A percentile compares a stretch with the other conserved stretches of the same genome.
These are phyloP conservation scores for Chenopodium formosanum DNA, from an alignment of 148 eudicot genomes.

Conservation along the genomic window DNA sequence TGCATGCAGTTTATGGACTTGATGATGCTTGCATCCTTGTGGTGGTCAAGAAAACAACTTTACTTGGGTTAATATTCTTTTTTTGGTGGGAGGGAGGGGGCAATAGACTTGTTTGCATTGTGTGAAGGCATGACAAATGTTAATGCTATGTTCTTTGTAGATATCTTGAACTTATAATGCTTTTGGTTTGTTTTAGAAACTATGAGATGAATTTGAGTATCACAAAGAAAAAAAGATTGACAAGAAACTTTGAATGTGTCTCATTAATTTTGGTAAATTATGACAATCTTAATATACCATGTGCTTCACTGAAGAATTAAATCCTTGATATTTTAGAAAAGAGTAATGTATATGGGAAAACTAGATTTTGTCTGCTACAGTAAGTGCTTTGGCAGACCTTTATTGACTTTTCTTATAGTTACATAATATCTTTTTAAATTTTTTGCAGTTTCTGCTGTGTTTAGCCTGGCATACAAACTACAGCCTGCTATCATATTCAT, in stretches of 20 bases:
- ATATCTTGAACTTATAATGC: not conserved
- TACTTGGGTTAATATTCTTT: not conserved
- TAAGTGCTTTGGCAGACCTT: not conserved
- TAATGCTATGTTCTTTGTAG: not conserved
- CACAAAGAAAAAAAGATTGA: too few species aligned
- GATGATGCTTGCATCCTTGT: not conserved
- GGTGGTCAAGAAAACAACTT: not conserved
- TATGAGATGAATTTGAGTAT: not conserved
- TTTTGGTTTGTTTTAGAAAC: not conserved
- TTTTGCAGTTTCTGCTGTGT: constrained; percentile 89
- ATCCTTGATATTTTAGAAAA: not conserved
- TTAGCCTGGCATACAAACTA: constrained; percentile 85
- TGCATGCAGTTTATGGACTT: not conserved
- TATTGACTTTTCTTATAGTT: not conserved
- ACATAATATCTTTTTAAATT: constrained; percentile 9
- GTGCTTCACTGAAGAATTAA: not conserved
- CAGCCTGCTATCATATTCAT: constrained; percentile 97
- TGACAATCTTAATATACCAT: not conserved
- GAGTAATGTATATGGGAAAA: not conserved
- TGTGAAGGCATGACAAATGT: not conserved
- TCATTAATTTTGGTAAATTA: not conserved
- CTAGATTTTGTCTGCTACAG: not conserved
- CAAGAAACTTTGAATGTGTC: not conserved
- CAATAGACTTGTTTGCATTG: not conserved
- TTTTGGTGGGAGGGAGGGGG: not conserved